phyloP scores from a whole-genome alignment of 352 stramenopile genomes.

The Phytophthora podocarpi region DNA sequence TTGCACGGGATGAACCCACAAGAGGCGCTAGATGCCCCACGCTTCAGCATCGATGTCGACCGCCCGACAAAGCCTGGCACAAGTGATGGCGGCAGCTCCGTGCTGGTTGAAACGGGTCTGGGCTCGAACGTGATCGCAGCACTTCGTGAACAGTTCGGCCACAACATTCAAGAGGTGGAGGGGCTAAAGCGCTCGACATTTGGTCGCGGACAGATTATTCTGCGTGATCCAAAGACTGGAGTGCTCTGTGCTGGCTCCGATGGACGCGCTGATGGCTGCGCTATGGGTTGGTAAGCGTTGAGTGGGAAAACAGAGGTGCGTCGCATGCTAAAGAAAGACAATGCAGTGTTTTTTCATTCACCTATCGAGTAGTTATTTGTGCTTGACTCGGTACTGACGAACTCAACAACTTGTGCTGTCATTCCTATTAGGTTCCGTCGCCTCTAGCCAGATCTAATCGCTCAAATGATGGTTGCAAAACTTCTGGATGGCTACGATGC shows the following conservation, averaged over 20 bases:
- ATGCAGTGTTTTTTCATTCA: not conserved
- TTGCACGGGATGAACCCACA: constrained; percentile 83
- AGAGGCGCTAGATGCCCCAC: constrained; percentile 91
- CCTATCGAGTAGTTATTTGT: constrained; percentile 9
- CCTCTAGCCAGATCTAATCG: not conserved
- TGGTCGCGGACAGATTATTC: constrained; percentile 88
- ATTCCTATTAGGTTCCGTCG: not conserved
- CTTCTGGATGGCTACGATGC: constrained; percentile 27
- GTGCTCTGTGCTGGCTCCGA: constrained; percentile 96
- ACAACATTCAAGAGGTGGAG: constrained; percentile 46
- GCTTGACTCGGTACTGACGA: constrained; percentile 4
- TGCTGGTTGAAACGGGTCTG: constrained; percentile 89
- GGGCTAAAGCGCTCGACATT: constrained; percentile 57
- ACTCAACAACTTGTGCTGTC: no score
- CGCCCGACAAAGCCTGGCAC: constrained; percentile 55
- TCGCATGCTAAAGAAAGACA: constrained; percentile 30
- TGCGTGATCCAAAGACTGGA: constrained; percentile 74
- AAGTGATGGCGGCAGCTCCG: constrained; percentile 51
- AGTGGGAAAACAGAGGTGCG: not conserved
- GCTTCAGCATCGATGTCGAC: constrained; percentile 92
- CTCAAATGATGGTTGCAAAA: constrained; percentile 24
- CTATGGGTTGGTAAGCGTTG: constrained; percentile 82
- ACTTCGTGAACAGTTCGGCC: constrained; percentile 78
- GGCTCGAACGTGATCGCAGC: constrained; percentile 64
- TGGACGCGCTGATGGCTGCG: constrained; percentile 93